Base-by-base conservation (phyloP, 352 stramenopile genomes). In the Phytopythium kandeliae region DNA sequence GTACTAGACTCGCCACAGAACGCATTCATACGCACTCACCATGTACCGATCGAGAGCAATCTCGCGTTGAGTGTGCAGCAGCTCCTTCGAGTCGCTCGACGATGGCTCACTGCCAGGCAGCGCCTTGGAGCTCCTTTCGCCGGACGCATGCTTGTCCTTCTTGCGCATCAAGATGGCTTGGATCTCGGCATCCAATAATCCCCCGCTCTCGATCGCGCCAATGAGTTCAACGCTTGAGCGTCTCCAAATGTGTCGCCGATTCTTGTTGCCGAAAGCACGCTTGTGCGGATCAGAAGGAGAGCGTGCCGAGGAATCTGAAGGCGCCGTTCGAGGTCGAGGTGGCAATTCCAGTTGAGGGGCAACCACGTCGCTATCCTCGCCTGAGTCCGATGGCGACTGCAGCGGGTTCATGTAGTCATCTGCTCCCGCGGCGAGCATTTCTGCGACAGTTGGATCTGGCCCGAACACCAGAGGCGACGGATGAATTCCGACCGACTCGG, bases 31-130 rank as follows among this genome's bases (percentile, higher is more conserved):
- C 13, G 26, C 30, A 36, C 65, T 52, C 74, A 91, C 79, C 80
- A 91, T 86, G 54, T 85, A 82, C 57, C 78, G 79, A 60, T 85
- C 80, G 43, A 91, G 55, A 5, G 61, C 60, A 26, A 86, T 74
- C 34, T 91, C 80, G 34, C 66, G 71, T 35, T 85, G 73, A 6
- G 67, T 85, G 33, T 73, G 58, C 25, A 53, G 47, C 9, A 69
- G 24, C 33, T 77, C 74, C 19, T 55, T 71, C 45, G 47, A 61
- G 21, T 62, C 53, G 11, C 37, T 48, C 26, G 58, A 58, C 40
- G 33, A 61, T 44, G 45, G 16, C 2, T 69, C 48, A n/a, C 38
- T 53, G 47, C 60, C 53, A 19, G 48, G 38, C 44, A 50, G 60
- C 48, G 26, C 13, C 34, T 62, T 19, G 10, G 24, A 33, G 9